These are phyloP conservation scores for Trichocomaceae sp. DNA, from an alignment of 2,329 filamentous ascomycete genomes.

Conservation along the genomic window DNA sequence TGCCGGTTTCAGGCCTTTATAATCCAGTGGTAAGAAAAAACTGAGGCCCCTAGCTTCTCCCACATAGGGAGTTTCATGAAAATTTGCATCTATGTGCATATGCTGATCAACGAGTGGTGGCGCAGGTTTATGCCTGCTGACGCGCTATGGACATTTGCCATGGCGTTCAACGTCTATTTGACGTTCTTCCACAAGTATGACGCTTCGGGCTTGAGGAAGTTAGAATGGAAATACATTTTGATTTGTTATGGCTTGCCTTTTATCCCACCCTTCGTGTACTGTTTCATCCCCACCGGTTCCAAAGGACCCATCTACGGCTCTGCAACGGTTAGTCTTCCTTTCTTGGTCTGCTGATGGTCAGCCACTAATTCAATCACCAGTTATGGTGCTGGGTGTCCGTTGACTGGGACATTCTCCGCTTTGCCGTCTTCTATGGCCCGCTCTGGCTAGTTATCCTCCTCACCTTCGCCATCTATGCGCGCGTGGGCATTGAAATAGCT, in stretches of 20 bases:
- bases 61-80: too few relatives aligned
- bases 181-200: conserved; percentile 73
- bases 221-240: conserved; percentile 64
- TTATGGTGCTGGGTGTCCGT: conserved; percentile 74
- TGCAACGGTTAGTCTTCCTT: conserved; percentile 47
- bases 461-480: conserved; percentile 36
- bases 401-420: conserved; percentile 64
- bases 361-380: conserved; percentile 24
- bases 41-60: conserved; percentile 14
- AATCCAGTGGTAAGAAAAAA: conserved; percentile 65
- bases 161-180: conserved; percentile 77
- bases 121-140: conserved; percentile 70
- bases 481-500: conserved; percentile 34
- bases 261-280: conserved; percentile 59
- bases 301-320: conserved; percentile 63
- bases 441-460: conserved; percentile 38
- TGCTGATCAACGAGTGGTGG: not conserved
- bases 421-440: conserved; percentile 62
- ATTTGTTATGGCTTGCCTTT: conserved; percentile 73
- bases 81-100: not conserved
- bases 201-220: conserved; percentile 53
- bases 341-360: not conserved
- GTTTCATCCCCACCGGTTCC: conserved; percentile 54
- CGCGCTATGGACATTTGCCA: conserved; percentile 69
- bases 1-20: conserved; percentile 73